Base-by-base conservation (phyloP, 2,329 filamentous ascomycete genomes). In the Xylaria sp. region DNA sequence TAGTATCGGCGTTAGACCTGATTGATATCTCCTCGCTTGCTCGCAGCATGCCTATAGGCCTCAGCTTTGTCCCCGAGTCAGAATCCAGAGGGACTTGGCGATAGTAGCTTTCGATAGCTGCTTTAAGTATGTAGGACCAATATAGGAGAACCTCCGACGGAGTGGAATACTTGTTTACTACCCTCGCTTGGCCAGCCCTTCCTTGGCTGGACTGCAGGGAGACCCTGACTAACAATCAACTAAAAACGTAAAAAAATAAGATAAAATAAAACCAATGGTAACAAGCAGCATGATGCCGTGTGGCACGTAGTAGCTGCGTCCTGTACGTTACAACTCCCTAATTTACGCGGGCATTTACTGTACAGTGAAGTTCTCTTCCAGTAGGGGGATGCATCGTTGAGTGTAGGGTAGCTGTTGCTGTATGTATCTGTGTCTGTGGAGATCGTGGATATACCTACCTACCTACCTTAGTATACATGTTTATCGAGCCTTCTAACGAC, bases 211-310 rank as follows among this genome's bases (percentile, higher is more conserved):
- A 23, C 33, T 52, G 59, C 39, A 62, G 28, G 49, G 51, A 49
- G 12, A 33, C 60, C 60, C 49, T 62, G 60, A 62, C 60, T 55
- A 49, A 49, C 20, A 20, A 49, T 49, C 46, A 20, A 49, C 20
- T 23, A 23, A n/a, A 46, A n/a, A 46, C 15, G 18, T 46, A n/a
- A 46, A 46, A 15, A 18, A 41, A 41, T 41, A 41, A 3, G 3
- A 15, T 15, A 28, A 28, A 28, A 28, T 28, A 41, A 15, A 13
- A 41, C 4, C 10, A 41, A 18, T 18, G 15, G 39, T 41, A 41
- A 36, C 8, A 10, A 36, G 39, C 39, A 41, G 12, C 6, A 41
- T 46, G 41, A 4, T 46, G 41, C 41, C 15, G 7, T 46, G 41
- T n/a, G 41, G 41, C 18, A n/a, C 15, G 41, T 46, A 18, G 39